Evolutionary conservation across 2,329 filamentous ascomycete species (phyloP), one percentile per base, ranked within the genome.

Genomic region (Exophiala oligosperma): DNA sequence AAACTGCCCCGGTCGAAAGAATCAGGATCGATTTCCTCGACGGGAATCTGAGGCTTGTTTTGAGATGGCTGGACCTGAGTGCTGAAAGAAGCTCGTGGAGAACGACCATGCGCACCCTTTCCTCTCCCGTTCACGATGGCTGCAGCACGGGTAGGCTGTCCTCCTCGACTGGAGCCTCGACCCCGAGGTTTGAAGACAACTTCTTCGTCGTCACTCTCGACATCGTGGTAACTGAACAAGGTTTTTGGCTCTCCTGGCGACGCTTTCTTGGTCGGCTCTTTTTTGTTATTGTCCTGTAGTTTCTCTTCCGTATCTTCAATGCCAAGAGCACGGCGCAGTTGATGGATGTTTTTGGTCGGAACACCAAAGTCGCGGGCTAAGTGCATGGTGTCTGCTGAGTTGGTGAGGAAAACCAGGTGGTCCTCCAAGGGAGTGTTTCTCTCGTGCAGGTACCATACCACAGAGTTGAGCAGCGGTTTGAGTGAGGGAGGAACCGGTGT

Each of bases 181-280:
- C 64, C 57, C 35, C 67, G 54, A 37, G 67, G 67, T 38, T 66
- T 67, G 56, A 79, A 79, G 2, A 79, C 76, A 28, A 79, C 68
- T 57, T 78, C 76, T 62, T 79, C 77, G 59, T 79, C 77, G 23
- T 78, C 76, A 38, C 74, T 78, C 12, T 78, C 76, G n/a, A 74
- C 75, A 37, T 79, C 76, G 59, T 67, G 61, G 48, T 79, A 79
- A 6, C 76, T 74, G 48, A 79, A 71, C 4, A 79, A 65, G 3
- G 75, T 71, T 63, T 77, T 77, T 7, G 75, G 73, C 50, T 78
- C 74, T 3, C 68, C 46, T 32, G 58, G 47, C 53, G 67, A 52
- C 2, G 64, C 62, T 57, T 73, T 54, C 29, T 59, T 63, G 26
- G 51, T 11, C 17, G 46, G 12, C 69, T 77, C 58, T 64, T 77